Percentiles rank a stretch among this genome's conserved stretches.
These are phyloP conservation scores for Saccharomyces paradoxus DNA, from an alignment of 805 yeast species.

Conservation along the genomic window DNA sequence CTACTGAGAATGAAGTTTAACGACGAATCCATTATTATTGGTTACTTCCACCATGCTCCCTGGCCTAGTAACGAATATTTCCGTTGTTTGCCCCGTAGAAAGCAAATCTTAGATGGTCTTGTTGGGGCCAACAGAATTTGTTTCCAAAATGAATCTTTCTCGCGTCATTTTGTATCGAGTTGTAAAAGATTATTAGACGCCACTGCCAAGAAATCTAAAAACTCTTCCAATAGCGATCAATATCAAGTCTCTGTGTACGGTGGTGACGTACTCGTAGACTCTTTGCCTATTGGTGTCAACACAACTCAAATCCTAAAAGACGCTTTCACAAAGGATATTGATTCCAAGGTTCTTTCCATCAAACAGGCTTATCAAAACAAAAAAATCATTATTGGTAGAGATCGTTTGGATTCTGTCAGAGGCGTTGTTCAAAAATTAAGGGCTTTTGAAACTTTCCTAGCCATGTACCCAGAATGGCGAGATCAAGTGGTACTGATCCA, in stretches of 20 bases:
- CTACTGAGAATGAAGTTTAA: slow-evolving; percentile 62
- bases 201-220: slow-evolving; percentile 41
- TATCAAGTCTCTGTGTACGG: slow-evolving; percentile 61
- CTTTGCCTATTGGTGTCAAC: slow-evolving; percentile 87
- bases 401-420: slow-evolving; percentile 80
- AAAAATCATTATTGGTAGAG: slow-evolving; percentile 88
- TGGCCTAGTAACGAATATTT: slow-evolving; percentile 93
- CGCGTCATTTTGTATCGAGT: slow-evolving; percentile 84
- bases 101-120: slow-evolving; percentile 79
- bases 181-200: slow-evolving; percentile 83
- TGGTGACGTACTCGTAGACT: slow-evolving; percentile 59
- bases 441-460: slow-evolving; percentile 82
- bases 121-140: slow-evolving; percentile 81
- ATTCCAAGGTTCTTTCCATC: slow-evolving; percentile 57
- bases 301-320: slow-evolving; percentile 58
- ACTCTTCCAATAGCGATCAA: slow-evolving; percentile 25
- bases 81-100: slow-evolving; percentile 77
- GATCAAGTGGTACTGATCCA: slow-evolving; percentile 82
- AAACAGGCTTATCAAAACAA: slow-evolving; percentile 53
- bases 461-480: slow-evolving; percentile 88
- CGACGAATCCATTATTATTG: slow-evolving; percentile 59
- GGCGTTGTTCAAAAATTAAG: slow-evolving; percentile 90
- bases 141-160: slow-evolving; percentile 79
- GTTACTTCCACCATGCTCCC: slow-evolving; percentile 80
- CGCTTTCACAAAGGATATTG: slow-evolving; percentile 39